Percentiles rank a stretch among this genome's conserved stretches.
phyloP scores from a whole-genome alignment of 2,329 filamentous ascomycete genomes.

The Elsinoe batatas region DNA sequence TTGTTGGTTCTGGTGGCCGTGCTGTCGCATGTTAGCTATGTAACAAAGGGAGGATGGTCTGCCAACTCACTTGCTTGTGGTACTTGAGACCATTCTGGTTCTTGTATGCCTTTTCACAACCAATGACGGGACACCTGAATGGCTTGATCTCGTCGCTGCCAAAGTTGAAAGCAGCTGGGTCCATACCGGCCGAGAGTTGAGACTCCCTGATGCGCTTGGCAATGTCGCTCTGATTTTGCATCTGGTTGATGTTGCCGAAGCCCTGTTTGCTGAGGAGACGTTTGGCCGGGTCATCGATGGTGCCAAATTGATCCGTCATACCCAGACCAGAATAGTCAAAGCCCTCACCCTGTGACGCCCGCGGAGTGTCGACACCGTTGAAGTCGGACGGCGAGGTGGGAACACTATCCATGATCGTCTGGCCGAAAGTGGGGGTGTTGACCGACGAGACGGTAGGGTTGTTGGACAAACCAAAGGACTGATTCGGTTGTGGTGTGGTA shows the following conservation, averaged over 20 bases:
- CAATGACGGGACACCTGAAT: conserved; percentile 94
- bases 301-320: conserved; percentile 46
- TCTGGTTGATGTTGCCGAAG: conserved; percentile 45
- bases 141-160: conserved; percentile 89
- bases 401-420: conserved; percentile 56
- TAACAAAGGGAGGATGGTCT: conserved; percentile 11
- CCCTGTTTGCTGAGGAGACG: conserved; percentile 74
- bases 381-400: conserved; percentile 32
- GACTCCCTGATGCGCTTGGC: conserved; percentile 56
- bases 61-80: conserved; percentile 53
- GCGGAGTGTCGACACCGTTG: conserved; percentile 24
- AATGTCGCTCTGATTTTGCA: conserved; percentile 66
- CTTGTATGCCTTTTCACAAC: conserved; percentile 98
- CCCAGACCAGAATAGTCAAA: conserved; percentile 39
- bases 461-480: conserved; percentile 66
- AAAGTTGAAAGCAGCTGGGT: conserved; percentile 34
- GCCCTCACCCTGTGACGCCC: conserved; percentile 31
- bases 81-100: conserved; percentile 98
- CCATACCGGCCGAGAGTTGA: conserved; percentile 49
- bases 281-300: conserved; percentile 90
- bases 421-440: conserved; percentile 83
- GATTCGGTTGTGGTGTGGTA: conserved; percentile 64
- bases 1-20: conserved; percentile 94
- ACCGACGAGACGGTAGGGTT: conserved; percentile 96
- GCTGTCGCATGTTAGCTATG: conserved; percentile 33